Base-by-base conservation (phyloP, 805 yeast species). In the Cyberlindnera sargentensis region DNA sequence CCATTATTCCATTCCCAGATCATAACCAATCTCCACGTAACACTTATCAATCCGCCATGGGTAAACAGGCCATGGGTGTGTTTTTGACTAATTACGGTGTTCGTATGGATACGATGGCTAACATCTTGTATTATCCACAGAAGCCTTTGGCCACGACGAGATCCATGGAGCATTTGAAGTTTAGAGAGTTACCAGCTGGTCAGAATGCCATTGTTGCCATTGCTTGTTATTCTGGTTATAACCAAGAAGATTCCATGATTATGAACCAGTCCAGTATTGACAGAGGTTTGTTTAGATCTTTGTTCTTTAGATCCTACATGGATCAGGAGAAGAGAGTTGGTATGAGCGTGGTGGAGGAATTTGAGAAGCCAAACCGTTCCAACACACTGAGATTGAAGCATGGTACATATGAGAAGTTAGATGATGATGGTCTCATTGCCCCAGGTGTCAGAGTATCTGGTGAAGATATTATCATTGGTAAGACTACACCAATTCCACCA, bases 21-120 rank as follows among this genome's bases (percentile, higher is more conserved):
- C 99, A 93, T 67, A 93, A 93, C 67, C 99, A 93, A 73, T 90
- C 97, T 47, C 99, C 99, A 47, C 91, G 99, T 81, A 93, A 93
- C 63, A 93, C 99, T 4, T 93, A 93, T 67, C 99, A 93, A 72
- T 90, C 96, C 63, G 99, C 99, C 51, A 93, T 93, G 99, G 99
- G 99, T 80, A 93, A 93, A 68, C 99, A 93, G 71, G 99, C 99
- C 45, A 93, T 93, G 99, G 99, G 99, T 63, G 98, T 93, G 8
- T 91, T 86, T 66, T 75, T 91, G 58, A 93, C 99, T 4, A 93
- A 93, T 62, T 93, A 91, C 65, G 78, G 83, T 46, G 96, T 91
- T 42, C 86, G 99, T 70, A 93, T 93, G 99, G 99, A 93, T 67
- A 93, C 99, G 1, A 93, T 93, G 99, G 97, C 99, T 8, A 93